Percentiles rank a stretch among this genome's conserved stretches.
These are phyloP conservation scores for Fraxinus dipetala DNA, from an alignment of 305 asterid species.

Conservation along the genomic window DNA sequence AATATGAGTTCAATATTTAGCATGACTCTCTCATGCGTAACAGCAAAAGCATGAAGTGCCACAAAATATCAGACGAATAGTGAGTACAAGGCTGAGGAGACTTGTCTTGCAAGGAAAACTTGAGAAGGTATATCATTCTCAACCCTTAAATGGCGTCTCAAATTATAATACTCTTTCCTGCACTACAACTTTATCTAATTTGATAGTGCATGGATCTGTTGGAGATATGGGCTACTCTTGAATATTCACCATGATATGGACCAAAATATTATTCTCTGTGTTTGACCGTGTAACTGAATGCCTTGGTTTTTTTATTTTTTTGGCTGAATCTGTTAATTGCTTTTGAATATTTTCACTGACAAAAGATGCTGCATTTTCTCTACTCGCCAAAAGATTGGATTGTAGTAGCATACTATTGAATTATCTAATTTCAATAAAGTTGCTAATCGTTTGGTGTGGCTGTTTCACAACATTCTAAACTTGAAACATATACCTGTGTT, in stretches of 20 bases:
- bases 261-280: background rate
- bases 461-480: background rate
- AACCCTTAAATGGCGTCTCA: background rate
- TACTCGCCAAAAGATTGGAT: background rate
- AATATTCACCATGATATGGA: background rate
- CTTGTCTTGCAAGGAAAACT: slow-evolving; percentile 48
- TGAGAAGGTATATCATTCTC: slow-evolving; percentile 40
- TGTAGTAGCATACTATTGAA: background rate
- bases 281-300: background rate
- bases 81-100: slow-evolving; percentile 47
- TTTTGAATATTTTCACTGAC: background rate
- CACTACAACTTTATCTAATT: background rate
- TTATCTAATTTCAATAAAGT: background rate
- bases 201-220: background rate
- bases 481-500: background rate
- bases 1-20: background rate
- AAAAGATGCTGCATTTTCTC: background rate
- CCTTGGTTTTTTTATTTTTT: background rate
- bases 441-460: background rate
- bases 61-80: slow-evolving; percentile 38
- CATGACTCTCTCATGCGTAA: slow-evolving; percentile 10
- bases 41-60: slow-evolving; percentile 48
- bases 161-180: background rate
- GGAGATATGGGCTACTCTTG: background rate
- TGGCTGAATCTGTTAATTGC: background rate